Base-by-base conservation (phyloP, 169 alveolate genomes). In the Eimeria necatrix region DNA sequence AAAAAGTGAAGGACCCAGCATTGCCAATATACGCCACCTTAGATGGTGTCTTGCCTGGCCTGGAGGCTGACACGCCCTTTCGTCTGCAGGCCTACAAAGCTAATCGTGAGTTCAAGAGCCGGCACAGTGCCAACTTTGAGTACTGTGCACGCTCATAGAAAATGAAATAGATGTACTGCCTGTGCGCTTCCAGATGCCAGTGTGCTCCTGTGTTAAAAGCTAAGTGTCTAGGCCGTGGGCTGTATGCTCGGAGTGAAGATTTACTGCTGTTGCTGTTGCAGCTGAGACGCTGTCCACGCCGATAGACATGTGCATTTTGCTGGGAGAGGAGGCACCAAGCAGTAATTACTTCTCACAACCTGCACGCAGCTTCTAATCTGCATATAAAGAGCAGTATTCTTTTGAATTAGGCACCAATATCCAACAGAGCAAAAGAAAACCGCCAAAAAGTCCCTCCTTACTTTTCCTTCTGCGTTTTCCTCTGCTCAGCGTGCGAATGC, bases 291-390 rank as follows among this genome's bases (percentile, higher is more conserved):
- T 81, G 68, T 6, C 90, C 20, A 3, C 10, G 68, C 90, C 90
- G 49, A 71, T 81, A 18, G 90, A 81, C 52, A 81, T 81, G 90
- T 81, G 90, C 52, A 22, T 20, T 56, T 49, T 81, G n/a, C 61
- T 81, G 90, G 90, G 90, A 4, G 4, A 68, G 26, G 90, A 81
- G n/a, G 90, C 90, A 32, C 90, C 90, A 8, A 14, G 61, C 46
- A 81, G 90, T 81, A 51, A 81, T 53, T 81, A 0, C 26, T 24
- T 2, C 32, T 0, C 90, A 18, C 90, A 81, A 71, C 90, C 48
- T 81, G 90, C 73, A 32, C 41, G 41, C 41, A 32, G 41, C 41
- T 2, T 32, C 41, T 2, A 32, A 32, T 32, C 41, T 32, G 41
- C 41, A 32, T 32, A 32, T 32, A 32, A 32, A 32, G 41, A 32